Evolutionary conservation across 1,284 basidiomycete species (phyloP), one percentile per base, ranked within the genome.

Genomic region (Rhodotorula sp.): DNA sequence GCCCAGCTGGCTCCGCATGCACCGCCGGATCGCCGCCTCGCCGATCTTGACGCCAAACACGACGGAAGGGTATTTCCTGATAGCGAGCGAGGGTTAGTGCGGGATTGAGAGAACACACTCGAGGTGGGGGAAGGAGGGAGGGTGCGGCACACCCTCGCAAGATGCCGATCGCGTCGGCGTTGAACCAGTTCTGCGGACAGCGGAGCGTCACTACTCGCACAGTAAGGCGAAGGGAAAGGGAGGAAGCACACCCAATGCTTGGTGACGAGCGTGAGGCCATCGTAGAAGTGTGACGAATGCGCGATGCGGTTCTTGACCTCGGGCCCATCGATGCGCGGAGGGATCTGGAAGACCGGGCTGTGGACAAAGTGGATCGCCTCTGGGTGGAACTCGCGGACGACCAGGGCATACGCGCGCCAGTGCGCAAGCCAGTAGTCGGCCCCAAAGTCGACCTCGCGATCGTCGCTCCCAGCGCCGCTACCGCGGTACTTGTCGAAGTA

Each of bases 201-300:
- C 2, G n/a, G 15, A 37, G 10, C 15, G 32, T 59, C 27, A 72
- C 44, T 22, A 25, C 5, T 1, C 32, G n/a, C 10, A 7, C 1
- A 3, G 21, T 21, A n/a, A 53, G 22, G n/a, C n/a, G 3, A 22
- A 21, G 21, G 22, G 1, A 12, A 19, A 6, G 5, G 39, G 6
- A 3, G 34, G 0, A 29, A 22, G 55, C 63, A 41, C 58, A 74
- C 66, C 82, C 80, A 86, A 80, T 82, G 81, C 75, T 82, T 82
- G 61, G 82, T 83, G 64, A 83, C 79, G 65, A 87, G 80, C 21
- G 86, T 86, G 57, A 97, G 84, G 2, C 96, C 96, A 79, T 99
- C 96, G 81, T 98, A 99, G 81, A 94, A 99, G 82, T 99, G 96
- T 0, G 89, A 86, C 0, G 92, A 90, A 72, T 91, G 90, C 65